Percentiles rank a stretch among this genome's conserved stretches.
phyloP scores from a whole-genome alignment of 495 filamentous ascomycete genomes.

The Penicillium lividum region DNA sequence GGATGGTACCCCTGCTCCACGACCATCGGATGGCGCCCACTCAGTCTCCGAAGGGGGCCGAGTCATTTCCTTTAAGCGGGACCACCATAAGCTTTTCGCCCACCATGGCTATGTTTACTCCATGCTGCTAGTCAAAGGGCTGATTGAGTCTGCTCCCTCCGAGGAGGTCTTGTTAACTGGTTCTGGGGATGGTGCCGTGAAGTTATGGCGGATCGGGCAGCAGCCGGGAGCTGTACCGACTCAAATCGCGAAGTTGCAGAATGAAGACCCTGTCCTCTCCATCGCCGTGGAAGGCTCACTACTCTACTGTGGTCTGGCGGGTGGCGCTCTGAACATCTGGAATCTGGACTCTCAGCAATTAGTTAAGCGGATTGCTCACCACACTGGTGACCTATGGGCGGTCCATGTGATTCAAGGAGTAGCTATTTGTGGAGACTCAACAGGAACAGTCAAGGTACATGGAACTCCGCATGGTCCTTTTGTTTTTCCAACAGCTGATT shows the following conservation, averaged over 20 bases:
- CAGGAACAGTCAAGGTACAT: conserved; percentile 75
- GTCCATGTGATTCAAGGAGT: conserved; percentile 79
- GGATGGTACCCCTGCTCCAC: conserved; percentile 74
- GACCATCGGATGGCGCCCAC: conserved; percentile 48
- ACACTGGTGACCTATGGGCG: conserved; percentile 82
- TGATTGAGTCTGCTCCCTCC: conserved; percentile 60
- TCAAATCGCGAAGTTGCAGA: conserved; percentile 68
- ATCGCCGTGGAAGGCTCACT: conserved; percentile 84
- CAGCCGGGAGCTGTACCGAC: conserved; percentile 47
- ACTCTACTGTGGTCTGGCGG: conserved; percentile 82
- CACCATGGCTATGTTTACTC: conserved; percentile 96
- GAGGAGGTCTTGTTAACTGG: conserved; percentile 86
- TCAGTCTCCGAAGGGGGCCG: conserved; percentile 53
- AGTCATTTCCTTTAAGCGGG: conserved; percentile 78
- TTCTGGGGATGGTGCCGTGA: conserved; percentile 90
- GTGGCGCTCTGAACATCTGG: conserved; percentile 96
- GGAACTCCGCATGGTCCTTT: neutral
- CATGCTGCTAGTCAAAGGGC: conserved; percentile 76
- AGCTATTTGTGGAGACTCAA: conserved; percentile 79
- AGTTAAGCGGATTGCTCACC: conserved; percentile 75
- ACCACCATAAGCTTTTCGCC: conserved; percentile 82
- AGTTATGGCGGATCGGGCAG: conserved; percentile 75
- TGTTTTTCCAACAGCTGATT: conserved; percentile 8
- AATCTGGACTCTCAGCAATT: conserved; percentile 94
- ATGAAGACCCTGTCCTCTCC: conserved; percentile 80